Percentiles rank a stretch among this genome's conserved stretches.
Conservation (phyloP, 805 yeast genomes). For the Yamadazyma olivae region DNA sequence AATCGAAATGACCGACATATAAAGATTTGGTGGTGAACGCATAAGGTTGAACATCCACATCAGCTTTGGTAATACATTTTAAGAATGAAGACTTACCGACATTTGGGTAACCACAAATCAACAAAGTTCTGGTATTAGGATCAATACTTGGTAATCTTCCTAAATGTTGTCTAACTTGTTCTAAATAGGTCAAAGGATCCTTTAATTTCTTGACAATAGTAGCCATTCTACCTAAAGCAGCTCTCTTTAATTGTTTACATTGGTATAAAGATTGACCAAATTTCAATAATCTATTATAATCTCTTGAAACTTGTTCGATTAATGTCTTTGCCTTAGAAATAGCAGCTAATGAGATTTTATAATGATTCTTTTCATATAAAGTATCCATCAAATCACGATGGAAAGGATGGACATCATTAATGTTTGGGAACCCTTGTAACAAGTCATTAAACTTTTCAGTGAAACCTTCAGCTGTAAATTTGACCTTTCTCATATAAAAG, state of each 20-base stretch:
- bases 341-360: constrained; percentile 94
- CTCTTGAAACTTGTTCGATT: constrained; percentile 94
- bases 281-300: constrained; percentile 88
- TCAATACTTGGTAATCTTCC: constrained; percentile 98
- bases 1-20: constrained; percentile 98
- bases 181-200: constrained; percentile 89
- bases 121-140: constrained; percentile 96
- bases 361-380: constrained; percentile 95
- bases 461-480: constrained; percentile 94
- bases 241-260: constrained; percentile 97
- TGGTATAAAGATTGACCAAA: constrained; percentile 98
- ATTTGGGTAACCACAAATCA: constrained; percentile 98
- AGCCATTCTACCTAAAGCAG: constrained; percentile 99
- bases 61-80: constrained; percentile 92
- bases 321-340: constrained; percentile 90
- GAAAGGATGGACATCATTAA: constrained; percentile 97
- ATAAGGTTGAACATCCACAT: constrained; percentile 98
- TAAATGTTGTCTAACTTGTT: constrained; percentile 98
- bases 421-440: constrained; percentile 87
- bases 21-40: constrained; percentile 98
- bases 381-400: constrained; percentile 98
- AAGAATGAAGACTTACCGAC: constrained; percentile 98
- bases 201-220: constrained; percentile 93
- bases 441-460: constrained; percentile 87
- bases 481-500: constrained; percentile 97